Conservation (phyloP, 345 rosid genomes). For the Citrus trifoliata region DNA sequence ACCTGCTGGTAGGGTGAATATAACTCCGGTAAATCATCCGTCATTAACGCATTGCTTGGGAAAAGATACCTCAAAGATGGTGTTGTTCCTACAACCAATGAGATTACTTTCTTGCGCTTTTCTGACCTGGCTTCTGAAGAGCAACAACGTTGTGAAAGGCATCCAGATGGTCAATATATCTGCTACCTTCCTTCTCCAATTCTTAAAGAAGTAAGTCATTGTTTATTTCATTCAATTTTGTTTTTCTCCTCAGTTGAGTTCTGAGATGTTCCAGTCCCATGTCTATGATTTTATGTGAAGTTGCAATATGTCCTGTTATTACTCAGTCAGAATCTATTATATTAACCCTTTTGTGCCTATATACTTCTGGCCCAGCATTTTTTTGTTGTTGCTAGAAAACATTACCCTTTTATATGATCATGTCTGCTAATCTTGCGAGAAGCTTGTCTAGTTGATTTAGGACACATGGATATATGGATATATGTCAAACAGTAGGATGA, state of each 20-base stretch:
- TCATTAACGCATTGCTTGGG: constrained; percentile 94
- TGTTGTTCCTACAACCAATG: constrained; percentile 93
- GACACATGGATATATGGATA: not conserved
- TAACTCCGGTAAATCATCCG: constrained; percentile 93
- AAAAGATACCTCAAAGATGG: constrained; percentile 85
- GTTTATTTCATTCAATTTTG: constrained; percentile 8
- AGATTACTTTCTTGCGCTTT: constrained; percentile 81
- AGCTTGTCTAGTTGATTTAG: not conserved
- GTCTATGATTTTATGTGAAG: not conserved
- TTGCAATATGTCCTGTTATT: not conserved
- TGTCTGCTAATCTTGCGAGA: not conserved
- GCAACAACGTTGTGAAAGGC: constrained; percentile 75
- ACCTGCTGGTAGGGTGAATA: constrained; percentile 73
- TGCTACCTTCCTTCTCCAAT: constrained; percentile 90
- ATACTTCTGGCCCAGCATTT: not conserved
- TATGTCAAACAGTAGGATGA: not conserved
- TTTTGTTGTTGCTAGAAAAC: not conserved
- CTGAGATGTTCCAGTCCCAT: not conserved
- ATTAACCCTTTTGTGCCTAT: not conserved
- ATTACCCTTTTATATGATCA: not conserved
- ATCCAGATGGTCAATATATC: constrained; percentile 88
- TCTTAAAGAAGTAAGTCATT: constrained; percentile 75
- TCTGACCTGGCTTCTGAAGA: constrained; percentile 56
- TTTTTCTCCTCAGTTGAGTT: not conserved
- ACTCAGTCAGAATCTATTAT: not conserved